Percentiles rank a stretch among this genome's conserved stretches.
These are phyloP conservation scores for Scleroderma bovista DNA, from an alignment of 768 basidiomycete genomes.

Conservation along the genomic window DNA sequence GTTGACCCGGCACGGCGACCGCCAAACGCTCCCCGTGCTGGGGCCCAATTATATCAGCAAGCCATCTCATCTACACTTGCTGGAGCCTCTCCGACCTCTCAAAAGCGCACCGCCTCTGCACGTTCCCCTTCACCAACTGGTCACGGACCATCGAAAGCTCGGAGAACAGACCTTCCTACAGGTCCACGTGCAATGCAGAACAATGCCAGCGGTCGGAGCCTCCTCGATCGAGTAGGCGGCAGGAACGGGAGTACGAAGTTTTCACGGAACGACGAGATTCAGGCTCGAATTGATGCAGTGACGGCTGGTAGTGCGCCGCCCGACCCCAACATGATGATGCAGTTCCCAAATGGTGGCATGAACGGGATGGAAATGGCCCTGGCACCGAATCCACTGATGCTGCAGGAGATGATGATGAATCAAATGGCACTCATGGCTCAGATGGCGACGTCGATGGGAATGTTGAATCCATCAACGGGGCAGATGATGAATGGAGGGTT, in stretches of 20 bases:
- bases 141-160: conserved; percentile 59
- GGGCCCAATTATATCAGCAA: conserved; percentile 58
- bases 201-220: conserved; percentile 43
- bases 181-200: conserved; percentile 79
- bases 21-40: conserved; percentile 43
- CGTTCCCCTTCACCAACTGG: conserved; percentile 63
- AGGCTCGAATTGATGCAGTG: conserved; percentile 74
- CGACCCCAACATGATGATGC: conserved; percentile 41
- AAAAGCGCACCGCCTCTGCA: conserved; percentile 62
- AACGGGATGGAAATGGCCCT: conserved; percentile 30
- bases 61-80: conserved; percentile 63
- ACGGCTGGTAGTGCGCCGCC: conserved; percentile 42
- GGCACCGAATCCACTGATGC: conserved; percentile 58
- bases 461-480: conserved; percentile 55
- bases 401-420: conserved; percentile 90
- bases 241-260: conserved; percentile 31
- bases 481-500: conserved; percentile 56
- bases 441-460: conserved; percentile 81
- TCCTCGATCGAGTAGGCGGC: conserved; percentile 79
- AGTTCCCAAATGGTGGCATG: conserved; percentile 40
- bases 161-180: conserved; percentile 74
- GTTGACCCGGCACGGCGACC: conserved; percentile 37
- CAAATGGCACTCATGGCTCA: conserved; percentile 93
- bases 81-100: conserved; percentile 41
- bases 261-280: conserved; percentile 60